Base-by-base conservation (phyloP, 768 basidiomycete genomes). In the Termitomyces sp. region DNA sequence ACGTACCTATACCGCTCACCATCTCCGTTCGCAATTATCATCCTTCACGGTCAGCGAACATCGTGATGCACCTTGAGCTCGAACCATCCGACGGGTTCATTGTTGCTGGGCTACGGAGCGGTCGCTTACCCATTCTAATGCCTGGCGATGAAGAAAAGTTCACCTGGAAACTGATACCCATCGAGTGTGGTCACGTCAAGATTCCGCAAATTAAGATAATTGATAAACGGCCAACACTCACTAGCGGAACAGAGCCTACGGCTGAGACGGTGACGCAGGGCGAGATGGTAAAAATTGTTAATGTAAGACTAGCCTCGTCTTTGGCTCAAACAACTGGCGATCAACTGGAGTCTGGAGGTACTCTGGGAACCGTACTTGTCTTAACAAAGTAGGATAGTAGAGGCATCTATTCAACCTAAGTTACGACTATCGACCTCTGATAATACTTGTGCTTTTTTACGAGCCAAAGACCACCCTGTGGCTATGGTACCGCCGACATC, bases 71-170 rank as follows among this genome's bases (percentile, higher is more conserved):
- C 34, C 77, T 94, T 29, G 93, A 96, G 54, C 78, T 84, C 1
- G 85, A 87, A 16, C 59, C 72, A 0, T 71, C 79, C 13, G 90
- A 91, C 42, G 77, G 80, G n/a, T 96, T 97, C 69, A 83, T 94
- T 16, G 82, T 94, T 44, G 82, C 90, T 3, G 94, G 95, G 0
- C 68, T 89, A 36, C 77, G 90, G 48, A 81, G 75, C 50, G 83
- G 84, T 3, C 80, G 85, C 10, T 62, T 92, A 9, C 86, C 91
- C 2, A 72, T 88, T 46, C 73, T 98, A n/a, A 74, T 90, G 44
- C 88, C 93, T 0, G 86, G 86, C 5, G 74, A 77, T 28, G 90
- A 92, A 68, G 85, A 85, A 62, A 77, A 69, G 57, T 52, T 92
- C 22, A 71, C 72, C 10, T 93, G 90, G 88, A 81, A 78, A 29